Evolutionary conservation across 306 rosid genomes (phyloP).

Genomic region (Trifolium subterraneum): DNA sequence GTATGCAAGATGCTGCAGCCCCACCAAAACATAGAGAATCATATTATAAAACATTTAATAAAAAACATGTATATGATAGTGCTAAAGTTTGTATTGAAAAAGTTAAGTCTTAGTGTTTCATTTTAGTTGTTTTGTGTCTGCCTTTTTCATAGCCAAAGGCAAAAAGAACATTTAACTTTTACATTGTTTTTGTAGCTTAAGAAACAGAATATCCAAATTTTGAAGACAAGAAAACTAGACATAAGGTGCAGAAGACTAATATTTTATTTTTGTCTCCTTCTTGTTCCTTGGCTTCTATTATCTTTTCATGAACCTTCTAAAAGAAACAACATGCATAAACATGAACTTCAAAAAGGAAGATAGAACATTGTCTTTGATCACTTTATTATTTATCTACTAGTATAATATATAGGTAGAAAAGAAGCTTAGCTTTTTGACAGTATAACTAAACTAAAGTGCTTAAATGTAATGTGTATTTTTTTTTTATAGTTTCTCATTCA

Average conservation of each 20-base stretch:
- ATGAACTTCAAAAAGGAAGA: constrained; percentile 4
- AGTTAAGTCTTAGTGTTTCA: constrained; percentile 17
- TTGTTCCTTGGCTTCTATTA: constrained; percentile 18
- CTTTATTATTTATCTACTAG: background rate
- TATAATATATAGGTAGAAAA: too few species aligned
- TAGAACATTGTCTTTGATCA: background rate
- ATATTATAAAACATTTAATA: constrained; percentile 2
- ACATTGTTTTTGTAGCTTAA: constrained; percentile 28
- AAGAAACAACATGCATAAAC: constrained; percentile 24
- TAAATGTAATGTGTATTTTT: constrained; percentile 5
- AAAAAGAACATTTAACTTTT: constrained; percentile 51
- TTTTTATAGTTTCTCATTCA: background rate
- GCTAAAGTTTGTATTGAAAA: constrained; percentile 30
- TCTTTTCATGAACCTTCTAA: constrained; percentile 44
- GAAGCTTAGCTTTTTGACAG: background rate
- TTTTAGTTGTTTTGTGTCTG: constrained; percentile 51
- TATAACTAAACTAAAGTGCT: background rate
- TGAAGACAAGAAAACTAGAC: constrained; percentile 29
- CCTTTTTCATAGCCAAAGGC: constrained; percentile 59
- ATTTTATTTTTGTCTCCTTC: constrained; percentile 46
- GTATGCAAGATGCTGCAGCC: constrained; percentile 83
- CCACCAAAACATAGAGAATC: constrained; percentile 23
- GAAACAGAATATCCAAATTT: constrained; percentile 28
- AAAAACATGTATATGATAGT: constrained; percentile 10
- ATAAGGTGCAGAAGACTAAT: constrained; percentile 43